Evolutionary conservation across 192 early-diverging fungal species (phyloP).

Genomic region (Coemansia sp.): DNA sequence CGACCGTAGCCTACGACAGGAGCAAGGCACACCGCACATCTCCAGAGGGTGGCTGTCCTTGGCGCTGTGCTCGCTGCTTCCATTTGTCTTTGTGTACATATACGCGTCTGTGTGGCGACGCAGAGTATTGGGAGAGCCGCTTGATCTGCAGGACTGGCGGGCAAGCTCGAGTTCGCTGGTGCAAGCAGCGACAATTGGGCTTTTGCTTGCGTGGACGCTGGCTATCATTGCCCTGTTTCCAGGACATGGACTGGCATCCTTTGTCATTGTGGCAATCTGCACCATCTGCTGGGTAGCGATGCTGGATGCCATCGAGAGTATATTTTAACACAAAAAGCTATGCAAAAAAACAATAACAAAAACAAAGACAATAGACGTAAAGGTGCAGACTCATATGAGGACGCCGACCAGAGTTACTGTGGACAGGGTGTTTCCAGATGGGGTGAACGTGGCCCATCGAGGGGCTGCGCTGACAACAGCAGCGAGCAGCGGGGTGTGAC

Average conservation of each 20-base stretch:
- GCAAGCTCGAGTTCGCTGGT: constrained; percentile 30
- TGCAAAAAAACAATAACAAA: neutral
- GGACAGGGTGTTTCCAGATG: constrained; percentile 39
- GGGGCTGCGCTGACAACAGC: constrained; percentile 30
- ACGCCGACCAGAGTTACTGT: constrained; percentile 35
- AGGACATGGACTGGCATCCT: constrained; percentile 30
- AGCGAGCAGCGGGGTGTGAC: constrained; percentile 37
- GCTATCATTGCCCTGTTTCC: constrained; percentile 35
- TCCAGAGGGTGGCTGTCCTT: constrained; percentile 33
- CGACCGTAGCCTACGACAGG: constrained; percentile 40
- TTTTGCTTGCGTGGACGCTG: constrained; percentile 38
- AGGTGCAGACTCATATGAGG: constrained; percentile 11
- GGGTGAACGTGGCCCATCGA: constrained; percentile 35
- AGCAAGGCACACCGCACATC: constrained; percentile 37
- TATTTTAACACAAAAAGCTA: constrained; percentile 8
- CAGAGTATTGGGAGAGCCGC: constrained; percentile 36
- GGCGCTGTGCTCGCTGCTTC: constrained; percentile 21
- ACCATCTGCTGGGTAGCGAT: constrained; percentile 33
- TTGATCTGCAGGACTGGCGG: constrained; percentile 51
- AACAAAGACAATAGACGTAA: neutral
- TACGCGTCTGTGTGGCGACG: constrained; percentile 49
- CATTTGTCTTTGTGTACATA: constrained; percentile 40
- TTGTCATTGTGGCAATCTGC: constrained; percentile 21
- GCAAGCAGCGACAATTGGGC: constrained; percentile 35
- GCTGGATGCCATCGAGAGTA: constrained; percentile 31